Percentiles rank a stretch among this genome's conserved stretches.
phyloP scores from a whole-genome alignment of 306 rosid species.

The Arachis hypogaea region DNA sequence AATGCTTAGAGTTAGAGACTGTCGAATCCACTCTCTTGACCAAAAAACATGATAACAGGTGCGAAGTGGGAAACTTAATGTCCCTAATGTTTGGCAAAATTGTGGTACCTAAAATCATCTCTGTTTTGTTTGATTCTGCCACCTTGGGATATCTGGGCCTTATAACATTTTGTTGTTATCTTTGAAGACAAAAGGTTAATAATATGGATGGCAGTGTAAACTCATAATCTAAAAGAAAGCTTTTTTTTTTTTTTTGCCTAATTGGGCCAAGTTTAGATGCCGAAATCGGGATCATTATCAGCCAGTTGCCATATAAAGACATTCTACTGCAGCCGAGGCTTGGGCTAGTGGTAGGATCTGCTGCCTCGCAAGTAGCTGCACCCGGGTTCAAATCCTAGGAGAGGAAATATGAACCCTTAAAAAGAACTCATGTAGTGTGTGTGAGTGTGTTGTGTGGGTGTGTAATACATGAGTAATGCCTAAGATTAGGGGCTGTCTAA shows the following conservation, averaged over 20 bases:
- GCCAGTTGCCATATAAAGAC: constrained; percentile 28
- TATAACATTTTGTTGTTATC: constrained; percentile 35
- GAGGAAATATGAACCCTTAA: too few species aligned
- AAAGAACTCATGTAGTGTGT: too few species aligned
- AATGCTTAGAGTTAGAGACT: too few species aligned
- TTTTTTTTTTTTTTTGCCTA: constrained; percentile 24
- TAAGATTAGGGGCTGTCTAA: too few species aligned
- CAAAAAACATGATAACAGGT: background rate
- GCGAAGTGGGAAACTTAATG: constrained; percentile 16
- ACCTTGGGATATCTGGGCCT: constrained; percentile 27
- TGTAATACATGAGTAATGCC: too few species aligned
- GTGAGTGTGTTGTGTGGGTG: too few species aligned
- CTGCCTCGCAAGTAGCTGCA: too few species aligned
- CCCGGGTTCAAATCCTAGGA: too few species aligned
- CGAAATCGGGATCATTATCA: constrained; percentile 4
- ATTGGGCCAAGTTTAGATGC: constrained; percentile 20
- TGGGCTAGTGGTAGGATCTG: too few species aligned
- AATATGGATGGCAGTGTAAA: constrained; percentile 3
- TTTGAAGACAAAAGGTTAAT: constrained; percentile 31
- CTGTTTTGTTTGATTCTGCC: constrained; percentile 38
- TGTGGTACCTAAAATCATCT: constrained; percentile 27
- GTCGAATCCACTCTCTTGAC: too few species aligned
- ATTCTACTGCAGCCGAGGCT: background rate
- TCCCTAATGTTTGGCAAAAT: constrained; percentile 26
- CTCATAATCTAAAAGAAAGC: background rate